Evolutionary conservation across 345 rosid genomes (phyloP), one percentile per base, ranked within the genome.

Genomic region (Acer negundo): DNA sequence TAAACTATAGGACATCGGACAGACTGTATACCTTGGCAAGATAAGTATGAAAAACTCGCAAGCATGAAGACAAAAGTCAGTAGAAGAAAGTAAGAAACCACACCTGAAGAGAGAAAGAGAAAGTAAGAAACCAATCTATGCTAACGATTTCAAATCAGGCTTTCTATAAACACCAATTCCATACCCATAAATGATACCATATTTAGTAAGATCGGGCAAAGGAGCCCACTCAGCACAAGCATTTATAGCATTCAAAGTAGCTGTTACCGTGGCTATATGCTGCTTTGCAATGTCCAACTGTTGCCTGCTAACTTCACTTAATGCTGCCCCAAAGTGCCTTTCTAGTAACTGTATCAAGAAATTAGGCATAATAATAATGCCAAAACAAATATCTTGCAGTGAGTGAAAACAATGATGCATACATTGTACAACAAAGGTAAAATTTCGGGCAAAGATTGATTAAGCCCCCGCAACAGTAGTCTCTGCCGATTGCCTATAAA

Each of bases 191-290:
- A 93, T 87, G 75, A 95, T 90, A 62, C 98, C 98, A 77, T 76
- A 89, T 90, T 86, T 93, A 77, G 96, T 90, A 58, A 93, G 93
- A 87, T 95, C 94, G 58, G 91, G 82, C 83, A 95, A 73, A 78
- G 99, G 97, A 74, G 96, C 98, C 99, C 98, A 93, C 83, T 95
- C 99, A 31, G 96, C 98, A 80, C 91, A 92, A 73, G 99, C 96
- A 82, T 91, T 91, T 61, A 93, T 77, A 53, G 99, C 96, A 88
- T 91, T 92, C 77, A 95, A 80, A 77, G 92, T 82, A 73, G 98
- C 93, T 73, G 87, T 91, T 44, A 95, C 97, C 20, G 92, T 86
- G 69, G 97, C 92, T n/a, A 88, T 94, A 76, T 95, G 97, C 88
- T 91, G 96, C 81, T 92, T 93, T 70, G 97, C 99, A 73, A 78